A percentile compares a stretch with the other conserved stretches of the same genome.
Conservation (phyloP, 306 rosid genomes). For the Malus fusca region DNA sequence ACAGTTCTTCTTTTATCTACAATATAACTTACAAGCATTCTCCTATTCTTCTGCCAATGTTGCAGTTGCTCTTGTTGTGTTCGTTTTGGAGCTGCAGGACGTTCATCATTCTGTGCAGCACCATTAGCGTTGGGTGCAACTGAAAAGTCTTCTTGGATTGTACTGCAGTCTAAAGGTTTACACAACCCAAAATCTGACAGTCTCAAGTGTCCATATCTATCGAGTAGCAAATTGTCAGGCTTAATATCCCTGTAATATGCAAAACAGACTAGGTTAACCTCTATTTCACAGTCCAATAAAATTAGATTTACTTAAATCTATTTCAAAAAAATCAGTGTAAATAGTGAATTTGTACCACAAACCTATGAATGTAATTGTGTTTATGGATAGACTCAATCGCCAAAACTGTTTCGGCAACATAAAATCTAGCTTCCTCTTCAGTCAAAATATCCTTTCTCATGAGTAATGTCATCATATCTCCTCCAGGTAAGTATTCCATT, state of each 20-base stretch:
- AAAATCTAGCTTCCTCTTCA: constrained; percentile 91
- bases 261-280: constrained; percentile 14
- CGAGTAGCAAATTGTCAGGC: constrained; percentile 95
- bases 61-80: constrained; percentile 88
- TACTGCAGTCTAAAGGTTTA: constrained; percentile 94
- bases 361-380: constrained; percentile 96
- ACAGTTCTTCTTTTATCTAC: background rate
- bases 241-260: constrained; percentile 76
- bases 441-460: constrained; percentile 97
- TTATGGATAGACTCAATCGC: constrained; percentile 93
- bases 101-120: constrained; percentile 50
- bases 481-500: constrained; percentile 98
- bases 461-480: constrained; percentile 98
- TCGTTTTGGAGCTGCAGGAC: constrained; percentile 62
- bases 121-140: constrained; percentile 46
- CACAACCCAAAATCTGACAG: constrained; percentile 97
- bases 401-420: constrained; percentile 81
- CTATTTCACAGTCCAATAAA: background rate
- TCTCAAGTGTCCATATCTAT: constrained; percentile 85
- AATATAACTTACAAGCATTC: constrained; percentile 71
- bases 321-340: background rate
- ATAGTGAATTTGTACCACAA: constrained; percentile 1
- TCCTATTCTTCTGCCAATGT: constrained; percentile 95
- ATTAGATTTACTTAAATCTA: background rate
- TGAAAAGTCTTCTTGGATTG: constrained; percentile 70